Conservation (phyloP, 1,284 basidiomycete genomes). For the Lignosus rhinocerotis region DNA sequence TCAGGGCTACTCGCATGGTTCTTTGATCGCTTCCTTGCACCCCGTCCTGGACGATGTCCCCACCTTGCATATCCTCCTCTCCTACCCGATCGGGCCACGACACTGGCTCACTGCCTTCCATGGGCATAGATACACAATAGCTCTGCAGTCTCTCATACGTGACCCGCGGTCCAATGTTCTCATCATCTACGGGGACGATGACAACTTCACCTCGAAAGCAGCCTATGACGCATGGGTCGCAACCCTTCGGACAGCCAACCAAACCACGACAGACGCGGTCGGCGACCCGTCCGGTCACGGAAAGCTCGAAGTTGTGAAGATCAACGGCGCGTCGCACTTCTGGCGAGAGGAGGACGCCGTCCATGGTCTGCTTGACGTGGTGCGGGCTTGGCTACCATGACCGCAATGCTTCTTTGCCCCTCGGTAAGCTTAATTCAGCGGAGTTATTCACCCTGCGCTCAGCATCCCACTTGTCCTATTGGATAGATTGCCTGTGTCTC, state of each 20-base stretch:
- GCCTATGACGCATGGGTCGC: slow-evolving; percentile 60
- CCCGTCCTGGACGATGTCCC: slow-evolving; percentile 50
- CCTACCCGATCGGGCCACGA: slow-evolving; percentile 74
- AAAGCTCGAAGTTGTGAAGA: slow-evolving; percentile 31
- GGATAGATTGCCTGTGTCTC: too few relatives aligned
- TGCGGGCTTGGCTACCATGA: slow-evolving; percentile 26
- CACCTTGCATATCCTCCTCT: slow-evolving; percentile 69
- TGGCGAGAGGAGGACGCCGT: slow-evolving; percentile 36
- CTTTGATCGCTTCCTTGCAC: slow-evolving; percentile 66
- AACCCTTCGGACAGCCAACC: slow-evolving; percentile 34
- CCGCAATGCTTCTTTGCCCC: not conserved
- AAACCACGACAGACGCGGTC: not conserved
- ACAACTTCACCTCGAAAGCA: slow-evolving; percentile 66
- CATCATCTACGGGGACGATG: slow-evolving; percentile 64
- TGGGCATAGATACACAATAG: slow-evolving; percentile 49
- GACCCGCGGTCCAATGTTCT: slow-evolving; percentile 53
- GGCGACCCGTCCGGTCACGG: slow-evolving; percentile 6
- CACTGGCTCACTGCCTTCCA: slow-evolving; percentile 70
- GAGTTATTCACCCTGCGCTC: not conserved
- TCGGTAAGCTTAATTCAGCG: not conserved
- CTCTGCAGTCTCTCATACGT: slow-evolving; percentile 49
- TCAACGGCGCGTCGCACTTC: slow-evolving; percentile 50
- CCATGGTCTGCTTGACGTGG: slow-evolving; percentile 11
- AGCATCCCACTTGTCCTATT: too few relatives aligned
- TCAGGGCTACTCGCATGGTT: slow-evolving; percentile 82